These are phyloP conservation scores for Yarrowia bubula DNA, from an alignment of 805 yeast genomes.

Conservation along the genomic window DNA sequence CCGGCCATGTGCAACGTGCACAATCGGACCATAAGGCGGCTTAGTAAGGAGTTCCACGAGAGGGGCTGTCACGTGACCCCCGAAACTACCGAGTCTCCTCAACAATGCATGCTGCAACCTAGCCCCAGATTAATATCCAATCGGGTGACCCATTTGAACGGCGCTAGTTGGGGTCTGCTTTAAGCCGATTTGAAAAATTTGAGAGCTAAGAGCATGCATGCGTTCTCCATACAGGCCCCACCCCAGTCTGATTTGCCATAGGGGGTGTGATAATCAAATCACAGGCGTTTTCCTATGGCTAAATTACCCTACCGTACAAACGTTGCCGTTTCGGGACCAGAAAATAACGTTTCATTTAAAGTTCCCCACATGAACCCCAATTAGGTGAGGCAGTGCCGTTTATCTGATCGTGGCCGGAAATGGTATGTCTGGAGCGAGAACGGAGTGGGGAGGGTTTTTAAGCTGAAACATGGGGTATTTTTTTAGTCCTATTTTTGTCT, in stretches of 20 bases:
- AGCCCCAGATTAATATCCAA: conserved; percentile 4
- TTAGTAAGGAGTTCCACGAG: not conserved
- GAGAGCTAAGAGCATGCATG: not conserved
- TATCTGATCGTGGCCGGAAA: not conserved
- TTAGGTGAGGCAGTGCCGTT: conserved; percentile 15
- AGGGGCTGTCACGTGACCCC: not conserved
- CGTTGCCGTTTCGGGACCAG: not conserved
- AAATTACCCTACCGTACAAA: conserved; percentile 4
- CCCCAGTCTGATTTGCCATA: too few relatives aligned
- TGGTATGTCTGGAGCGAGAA: not conserved
- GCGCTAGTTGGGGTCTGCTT: too few relatives aligned
- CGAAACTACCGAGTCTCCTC: not conserved
- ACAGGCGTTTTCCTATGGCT: not conserved
- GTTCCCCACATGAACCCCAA: conserved; percentile 16
- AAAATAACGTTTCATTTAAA: not conserved
- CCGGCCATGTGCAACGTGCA: not conserved
- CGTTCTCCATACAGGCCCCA: too few relatives aligned
- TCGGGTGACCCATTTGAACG: not conserved
- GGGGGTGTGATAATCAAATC: not conserved
- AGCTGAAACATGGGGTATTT: too few relatives aligned
- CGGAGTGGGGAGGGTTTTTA: not conserved
- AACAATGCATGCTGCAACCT: conserved; percentile 18
- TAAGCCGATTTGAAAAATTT: not conserved
- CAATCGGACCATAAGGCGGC: not conserved
- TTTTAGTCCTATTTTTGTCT: too few relatives aligned